Evolutionary conservation across 169 alveolate species (phyloP), one percentile per base, ranked within the genome.

Genomic region (Plasmodium vivax): DNA sequence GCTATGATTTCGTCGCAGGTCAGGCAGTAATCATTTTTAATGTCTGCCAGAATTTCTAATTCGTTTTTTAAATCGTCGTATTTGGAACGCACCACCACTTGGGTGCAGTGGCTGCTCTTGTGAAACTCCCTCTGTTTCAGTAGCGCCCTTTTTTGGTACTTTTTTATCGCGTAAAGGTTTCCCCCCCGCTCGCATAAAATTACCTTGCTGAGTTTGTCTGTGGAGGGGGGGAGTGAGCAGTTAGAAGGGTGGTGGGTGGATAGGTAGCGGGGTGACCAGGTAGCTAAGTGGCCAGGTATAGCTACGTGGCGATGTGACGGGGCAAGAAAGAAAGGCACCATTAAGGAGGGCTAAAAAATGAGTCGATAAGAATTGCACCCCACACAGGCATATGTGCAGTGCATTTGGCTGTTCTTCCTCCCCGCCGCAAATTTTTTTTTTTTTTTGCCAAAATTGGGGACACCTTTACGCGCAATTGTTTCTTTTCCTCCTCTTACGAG

Each of bases 11-110:
- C 85, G n/a, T 73, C 85, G 36, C 85, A 85, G 16, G 73, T 38
- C 80, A 85, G 81, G 71, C 93, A 85, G 38, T 85, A 74, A 74
- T 85, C 93, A 75, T 85, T 85, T 74, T 85, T 85, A 74, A 85
- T 85, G 68, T 85, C 93, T 47, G 80, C 81, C 81, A 85, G 30
- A 36, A 85, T 85, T 74, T 85, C 38, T 75, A 85, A 36, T 54
- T 85, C 93, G 10, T 73, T 85, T 85, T 85, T 85, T 51, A 85
- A 62, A 23, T 85, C 93, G 51, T 85, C 93, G 54, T 74, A 85
- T 77, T 85, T 85, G 27, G 93, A 74, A 51, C 62, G 79, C 51
- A 85, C 58, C 2, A 54, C 19, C 19, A 85, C 41, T 72, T 34
- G 41, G 14, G 79, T 43, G 80, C 68, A 41, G 23, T 32, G 75